These are phyloP conservation scores for Echium plantagineum DNA, from an alignment of 257 asterid species.

Conservation along the genomic window DNA sequence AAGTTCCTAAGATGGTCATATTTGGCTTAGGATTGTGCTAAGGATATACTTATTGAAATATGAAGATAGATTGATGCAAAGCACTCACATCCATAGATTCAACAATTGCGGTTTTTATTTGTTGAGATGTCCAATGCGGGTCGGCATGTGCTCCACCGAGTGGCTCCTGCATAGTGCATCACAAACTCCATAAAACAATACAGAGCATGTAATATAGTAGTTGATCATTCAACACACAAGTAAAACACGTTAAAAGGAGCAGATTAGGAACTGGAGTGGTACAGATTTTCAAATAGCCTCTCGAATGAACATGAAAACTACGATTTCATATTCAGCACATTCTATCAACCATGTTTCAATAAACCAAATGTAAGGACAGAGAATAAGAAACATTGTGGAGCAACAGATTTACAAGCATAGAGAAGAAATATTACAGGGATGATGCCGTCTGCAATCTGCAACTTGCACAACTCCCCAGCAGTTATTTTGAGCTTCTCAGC, in stretches of 20 bases:
- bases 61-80: slow-evolving; percentile 12
- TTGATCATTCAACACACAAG: too few species aligned
- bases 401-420: background rate
- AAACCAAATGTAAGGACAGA: too few species aligned
- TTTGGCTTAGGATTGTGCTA: slow-evolving; percentile 13
- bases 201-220: too few species aligned
- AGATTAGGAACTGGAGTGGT: too few species aligned
- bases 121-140: slow-evolving; percentile 89
- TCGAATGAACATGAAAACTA: too few species aligned
- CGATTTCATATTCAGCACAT: too few species aligned
- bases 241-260: too few species aligned
- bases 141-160: slow-evolving; percentile 97
- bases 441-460: slow-evolving; percentile 58
- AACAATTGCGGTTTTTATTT: slow-evolving; percentile 67
- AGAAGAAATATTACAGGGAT: slow-evolving; percentile 60
- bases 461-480: slow-evolving; percentile 55
- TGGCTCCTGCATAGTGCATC: slow-evolving; percentile 64
- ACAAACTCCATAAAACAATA: background rate
- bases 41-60: background rate
- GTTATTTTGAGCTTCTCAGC: slow-evolving; percentile 91
- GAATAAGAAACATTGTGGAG: too few species aligned
- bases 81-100: slow-evolving; percentile 82
- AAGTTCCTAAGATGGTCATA: slow-evolving; percentile 50
- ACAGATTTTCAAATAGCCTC: too few species aligned
- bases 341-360: too few species aligned